These are phyloP conservation scores for Penicillium egyptiacum DNA, from an alignment of 495 filamentous ascomycete genomes.

Conservation along the genomic window DNA sequence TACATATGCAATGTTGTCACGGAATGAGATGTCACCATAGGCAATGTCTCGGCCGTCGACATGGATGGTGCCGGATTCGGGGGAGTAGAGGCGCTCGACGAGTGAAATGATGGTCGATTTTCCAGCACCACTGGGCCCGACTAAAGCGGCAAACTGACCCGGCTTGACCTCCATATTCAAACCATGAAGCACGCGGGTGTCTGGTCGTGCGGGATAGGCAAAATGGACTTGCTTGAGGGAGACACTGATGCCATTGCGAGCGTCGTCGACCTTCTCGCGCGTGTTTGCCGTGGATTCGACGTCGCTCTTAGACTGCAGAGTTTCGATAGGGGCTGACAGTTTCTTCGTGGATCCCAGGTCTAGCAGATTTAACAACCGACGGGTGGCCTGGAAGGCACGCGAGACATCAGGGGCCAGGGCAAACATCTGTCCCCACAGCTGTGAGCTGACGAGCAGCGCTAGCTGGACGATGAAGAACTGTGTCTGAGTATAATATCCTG, in stretches of 20 bases:
- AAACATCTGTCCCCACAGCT: slow-evolving; percentile 67
- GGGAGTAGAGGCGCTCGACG: slow-evolving; percentile 57
- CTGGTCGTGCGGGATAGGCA: slow-evolving; percentile 59
- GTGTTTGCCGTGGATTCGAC: neutral
- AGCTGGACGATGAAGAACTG: slow-evolving; percentile 17
- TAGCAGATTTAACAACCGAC: slow-evolving; percentile 11
- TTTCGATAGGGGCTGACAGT: slow-evolving; percentile 9
- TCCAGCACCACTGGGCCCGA: slow-evolving; percentile 61
- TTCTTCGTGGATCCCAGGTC: slow-evolving; percentile 11
- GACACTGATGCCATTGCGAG: slow-evolving; percentile 35
- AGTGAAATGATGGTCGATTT: slow-evolving; percentile 63
- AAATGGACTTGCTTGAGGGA: slow-evolving; percentile 57
- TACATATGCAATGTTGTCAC: slow-evolving; percentile 49
- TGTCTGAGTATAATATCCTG: slow-evolving; percentile 53
- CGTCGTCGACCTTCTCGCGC: slow-evolving; percentile 1
- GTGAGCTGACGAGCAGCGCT: slow-evolving; percentile 56
- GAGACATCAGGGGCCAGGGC: slow-evolving; percentile 60
- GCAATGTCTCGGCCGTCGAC: slow-evolving; percentile 44
- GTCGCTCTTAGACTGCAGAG: slow-evolving; percentile 24
- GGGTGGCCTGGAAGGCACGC: slow-evolving; percentile 9
- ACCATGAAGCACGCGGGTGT: slow-evolving; percentile 52
- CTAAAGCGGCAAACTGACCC: slow-evolving; percentile 59
- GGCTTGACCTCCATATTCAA: slow-evolving; percentile 55
- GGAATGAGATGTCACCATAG: slow-evolving; percentile 32
- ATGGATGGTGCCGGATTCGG: slow-evolving; percentile 34